Conservation (phyloP, 768 basidiomycete genomes). For the Serendipita indica region DNA sequence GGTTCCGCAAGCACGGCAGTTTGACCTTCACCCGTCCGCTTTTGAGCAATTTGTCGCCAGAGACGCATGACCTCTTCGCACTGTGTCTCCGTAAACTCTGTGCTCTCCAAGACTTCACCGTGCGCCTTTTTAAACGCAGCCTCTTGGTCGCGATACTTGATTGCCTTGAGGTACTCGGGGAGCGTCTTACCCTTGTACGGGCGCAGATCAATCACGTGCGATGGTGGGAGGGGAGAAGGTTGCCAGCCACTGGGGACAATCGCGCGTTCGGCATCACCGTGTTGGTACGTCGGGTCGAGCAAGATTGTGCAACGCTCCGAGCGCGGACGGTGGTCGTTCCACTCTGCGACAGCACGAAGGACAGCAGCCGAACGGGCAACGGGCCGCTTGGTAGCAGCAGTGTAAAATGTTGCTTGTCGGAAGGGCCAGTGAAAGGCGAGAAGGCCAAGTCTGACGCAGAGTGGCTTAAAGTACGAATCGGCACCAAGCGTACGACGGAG, state of each 20-base stretch:
- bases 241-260: slow-evolving; percentile 4
- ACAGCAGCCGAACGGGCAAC: slow-evolving; percentile 4
- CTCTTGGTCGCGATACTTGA: slow-evolving; percentile 9
- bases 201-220: slow-evolving; percentile 4
- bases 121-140: background rate
- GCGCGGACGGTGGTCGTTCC: background rate
- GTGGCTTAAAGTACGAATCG: background rate
- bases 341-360: background rate
- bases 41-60: background rate
- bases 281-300: slow-evolving; percentile 4
- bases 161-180: slow-evolving; percentile 4
- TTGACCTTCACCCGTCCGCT: background rate
- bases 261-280: slow-evolving; percentile 4
- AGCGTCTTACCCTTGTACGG: slow-evolving; percentile 3
- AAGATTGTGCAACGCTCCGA: background rate
- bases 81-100: background rate
- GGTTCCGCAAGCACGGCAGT: slow-evolving; percentile 2
- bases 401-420: slow-evolving; percentile 2
- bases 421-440: slow-evolving; percentile 7
- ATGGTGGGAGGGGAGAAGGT: background rate
- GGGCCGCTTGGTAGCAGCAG: background rate
- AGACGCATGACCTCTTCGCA: slow-evolving; percentile 3
- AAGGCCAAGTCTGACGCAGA: slow-evolving; percentile 2
- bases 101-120: slow-evolving; percentile 1
- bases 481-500: slow-evolving; percentile 8